phyloP scores from a whole-genome alignment of 2,329 filamentous ascomycete species.

The Microcyclospora tardicrescens region DNA sequence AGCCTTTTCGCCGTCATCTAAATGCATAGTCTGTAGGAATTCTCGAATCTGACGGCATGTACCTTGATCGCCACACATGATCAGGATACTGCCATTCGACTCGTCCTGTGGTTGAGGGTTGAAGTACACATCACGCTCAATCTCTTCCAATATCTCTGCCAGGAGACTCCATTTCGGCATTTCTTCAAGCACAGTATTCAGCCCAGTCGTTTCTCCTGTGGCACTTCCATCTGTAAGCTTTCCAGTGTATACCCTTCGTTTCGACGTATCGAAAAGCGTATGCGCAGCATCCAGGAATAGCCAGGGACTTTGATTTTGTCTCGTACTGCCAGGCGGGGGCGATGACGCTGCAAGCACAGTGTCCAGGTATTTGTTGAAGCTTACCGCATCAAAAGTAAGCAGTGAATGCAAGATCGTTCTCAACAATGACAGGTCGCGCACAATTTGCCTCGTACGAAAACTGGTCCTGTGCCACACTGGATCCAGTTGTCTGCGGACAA shows the following conservation, averaged over 20 bases:
- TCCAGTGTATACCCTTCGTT: constrained; percentile 71
- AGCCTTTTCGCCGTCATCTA: constrained; percentile 26
- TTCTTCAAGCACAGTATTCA: constrained; percentile 78
- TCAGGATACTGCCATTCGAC: constrained; percentile 80
- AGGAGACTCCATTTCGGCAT: constrained; percentile 87
- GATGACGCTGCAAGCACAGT: constrained; percentile 86
- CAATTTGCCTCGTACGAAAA: constrained; percentile 90
- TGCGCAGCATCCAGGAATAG: constrained; percentile 90
- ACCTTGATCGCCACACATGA: constrained; percentile 85
- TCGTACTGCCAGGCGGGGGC: constrained; percentile 73
- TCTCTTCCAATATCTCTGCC: constrained; percentile 83
- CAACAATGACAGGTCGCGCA: constrained; percentile 73
- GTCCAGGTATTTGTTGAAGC: constrained; percentile 84
- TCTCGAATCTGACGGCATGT: constrained; percentile 83
- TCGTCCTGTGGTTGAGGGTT: constrained; percentile 65
- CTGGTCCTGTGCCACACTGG: constrained; percentile 96
- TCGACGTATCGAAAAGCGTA: constrained; percentile 83
- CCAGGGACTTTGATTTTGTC: constrained; percentile 88
- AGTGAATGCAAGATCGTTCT: constrained; percentile 69
- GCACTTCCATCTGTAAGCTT: constrained; percentile 48
- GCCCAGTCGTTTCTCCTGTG: constrained; percentile 43
- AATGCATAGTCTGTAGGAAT: constrained; percentile 81
- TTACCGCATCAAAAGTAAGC: constrained; percentile 76
- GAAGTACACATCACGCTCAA: constrained; percentile 79
- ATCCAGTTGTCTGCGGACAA: constrained; percentile 78